Evolutionary conservation across 805 yeast species (phyloP), one percentile per base, ranked within the genome.

Genomic region (Sungouiella thailandica): DNA sequence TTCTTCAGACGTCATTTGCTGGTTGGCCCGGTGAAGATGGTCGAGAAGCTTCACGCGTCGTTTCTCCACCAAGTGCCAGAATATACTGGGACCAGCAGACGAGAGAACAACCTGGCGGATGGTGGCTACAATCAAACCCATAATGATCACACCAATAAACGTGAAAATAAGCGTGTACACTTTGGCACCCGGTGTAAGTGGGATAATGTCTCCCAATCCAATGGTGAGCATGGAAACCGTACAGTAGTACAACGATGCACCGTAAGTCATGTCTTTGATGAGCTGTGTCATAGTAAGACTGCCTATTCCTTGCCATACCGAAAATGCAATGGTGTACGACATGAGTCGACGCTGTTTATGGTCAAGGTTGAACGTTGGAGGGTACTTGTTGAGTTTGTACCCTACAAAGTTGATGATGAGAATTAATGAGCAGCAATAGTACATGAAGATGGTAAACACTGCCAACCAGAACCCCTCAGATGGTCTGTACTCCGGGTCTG

Each of bases 401-500:
- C 96, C 95, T 5, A 69, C 34, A 39, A 74, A 77, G 58, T 86
- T 87, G 23, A 76, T 40, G 1, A 68, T 35, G 28, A 85, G 62
- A 11, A 78, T 53, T 1, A 65, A 13, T 3, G 79, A 67, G 44
- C 89, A 81, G 5, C 61, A 29, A 39, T 75, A 70, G 54, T 88
- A 86, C 17, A 84, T 57, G 1, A 68, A 60, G 4, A 76, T 68
- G 0, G 95, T 83, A 39, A 81, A 58, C 0, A 75, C 74, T 0
- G 87, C 95, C 55, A 70, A 81, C 88, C 89, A 87, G 52, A 74
- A 87, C 2, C 94, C 95, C 43, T 76, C 80, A 0, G 85, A 62
- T 10, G 65, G 57, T 4, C 25, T 15, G 36, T 40, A 45, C 6
- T 19, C 30, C 8, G 49, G 31, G 36, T 44, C 36, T 2, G 28